These are phyloP conservation scores for Skeletonema marinoi DNA, from an alignment of 108 stramenopile species.

Conservation along the genomic window DNA sequence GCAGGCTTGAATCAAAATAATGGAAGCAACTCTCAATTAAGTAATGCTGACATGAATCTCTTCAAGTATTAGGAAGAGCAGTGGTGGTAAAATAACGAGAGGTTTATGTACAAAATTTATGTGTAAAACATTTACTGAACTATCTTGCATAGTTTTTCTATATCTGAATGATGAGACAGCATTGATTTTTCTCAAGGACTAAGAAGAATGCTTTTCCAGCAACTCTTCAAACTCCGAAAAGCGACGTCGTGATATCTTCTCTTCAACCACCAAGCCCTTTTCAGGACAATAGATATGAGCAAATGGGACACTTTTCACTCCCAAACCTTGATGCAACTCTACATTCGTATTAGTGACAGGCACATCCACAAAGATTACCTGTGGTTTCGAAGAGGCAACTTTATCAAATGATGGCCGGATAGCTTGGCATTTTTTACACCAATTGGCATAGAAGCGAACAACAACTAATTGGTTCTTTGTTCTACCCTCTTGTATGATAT, in stretches of 20 bases:
- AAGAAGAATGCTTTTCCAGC: slow-evolving; percentile 27
- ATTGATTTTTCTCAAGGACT: background rate
- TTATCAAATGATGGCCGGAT: slow-evolving; percentile 58
- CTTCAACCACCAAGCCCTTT: slow-evolving; percentile 66
- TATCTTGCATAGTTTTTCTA: background rate
- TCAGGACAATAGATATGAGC: slow-evolving; percentile 71
- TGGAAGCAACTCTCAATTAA: slow-evolving; percentile 9
- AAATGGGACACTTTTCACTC: slow-evolving; percentile 59
- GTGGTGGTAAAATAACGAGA: background rate
- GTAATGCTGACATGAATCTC: slow-evolving; percentile 49
- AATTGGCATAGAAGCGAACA: slow-evolving; percentile 70
- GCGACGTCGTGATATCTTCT: slow-evolving; percentile 50
- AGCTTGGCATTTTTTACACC: slow-evolving; percentile 74
- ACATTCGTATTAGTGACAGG: slow-evolving; percentile 71
- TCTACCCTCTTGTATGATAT: slow-evolving; percentile 57
- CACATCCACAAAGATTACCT: slow-evolving; percentile 70
- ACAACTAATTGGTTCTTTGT: slow-evolving; percentile 49
- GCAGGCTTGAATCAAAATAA: slow-evolving; percentile 8
- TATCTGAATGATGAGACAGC: background rate
- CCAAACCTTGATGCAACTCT: slow-evolving; percentile 71
- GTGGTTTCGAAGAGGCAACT: slow-evolving; percentile 39
- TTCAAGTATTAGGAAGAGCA: slow-evolving; percentile 35
- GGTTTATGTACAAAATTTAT: background rate
- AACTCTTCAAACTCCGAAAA: slow-evolving; percentile 37
- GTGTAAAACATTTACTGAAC: slow-evolving; percentile 3